phyloP scores from a whole-genome alignment of 2,329 filamentous ascomycete species.

The Diplodia intermedia region DNA sequence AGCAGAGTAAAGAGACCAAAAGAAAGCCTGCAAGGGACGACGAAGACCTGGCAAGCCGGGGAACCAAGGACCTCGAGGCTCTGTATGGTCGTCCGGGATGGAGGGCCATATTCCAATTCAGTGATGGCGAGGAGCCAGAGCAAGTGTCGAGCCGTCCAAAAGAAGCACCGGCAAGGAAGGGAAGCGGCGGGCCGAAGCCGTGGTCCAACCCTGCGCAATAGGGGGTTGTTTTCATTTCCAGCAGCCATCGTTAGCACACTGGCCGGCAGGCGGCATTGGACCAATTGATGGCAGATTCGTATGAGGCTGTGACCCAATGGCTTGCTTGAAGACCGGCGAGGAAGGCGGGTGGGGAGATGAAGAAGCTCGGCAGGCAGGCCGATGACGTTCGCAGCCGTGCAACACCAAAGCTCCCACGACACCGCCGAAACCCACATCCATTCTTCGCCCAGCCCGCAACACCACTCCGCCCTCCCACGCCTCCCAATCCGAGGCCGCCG shows the following conservation, averaged over 20 bases:
- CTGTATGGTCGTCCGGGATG: not conserved
- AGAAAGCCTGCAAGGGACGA: not conserved
- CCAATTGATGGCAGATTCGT: not conserved
- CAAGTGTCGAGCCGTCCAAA: not conserved
- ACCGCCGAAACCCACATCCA: not conserved
- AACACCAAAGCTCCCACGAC: slow-evolving; percentile 15
- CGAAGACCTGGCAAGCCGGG: not conserved
- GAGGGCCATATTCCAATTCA: not conserved
- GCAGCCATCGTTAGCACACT: no score
- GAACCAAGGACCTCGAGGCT: not conserved
- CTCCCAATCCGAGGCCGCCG: not conserved
- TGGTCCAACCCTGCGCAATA: no score
- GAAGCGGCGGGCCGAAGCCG: not conserved
- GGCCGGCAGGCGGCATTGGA: not conserved
- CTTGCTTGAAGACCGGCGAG: not conserved
- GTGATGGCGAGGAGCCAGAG: not conserved
- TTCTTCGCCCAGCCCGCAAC: not conserved
- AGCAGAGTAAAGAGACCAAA: not conserved
- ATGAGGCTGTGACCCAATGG: not conserved
- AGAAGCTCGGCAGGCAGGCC: not conserved
- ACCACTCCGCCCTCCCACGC: not conserved
- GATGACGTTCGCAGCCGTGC: not conserved
- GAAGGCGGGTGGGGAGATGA: not conserved
- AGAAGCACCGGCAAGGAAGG: not conserved
- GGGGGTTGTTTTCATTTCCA: no score